Percentiles rank a stretch among this genome's conserved stretches.
phyloP scores from a whole-genome alignment of 106 monocot species.

The Dendrobium officinale region DNA sequence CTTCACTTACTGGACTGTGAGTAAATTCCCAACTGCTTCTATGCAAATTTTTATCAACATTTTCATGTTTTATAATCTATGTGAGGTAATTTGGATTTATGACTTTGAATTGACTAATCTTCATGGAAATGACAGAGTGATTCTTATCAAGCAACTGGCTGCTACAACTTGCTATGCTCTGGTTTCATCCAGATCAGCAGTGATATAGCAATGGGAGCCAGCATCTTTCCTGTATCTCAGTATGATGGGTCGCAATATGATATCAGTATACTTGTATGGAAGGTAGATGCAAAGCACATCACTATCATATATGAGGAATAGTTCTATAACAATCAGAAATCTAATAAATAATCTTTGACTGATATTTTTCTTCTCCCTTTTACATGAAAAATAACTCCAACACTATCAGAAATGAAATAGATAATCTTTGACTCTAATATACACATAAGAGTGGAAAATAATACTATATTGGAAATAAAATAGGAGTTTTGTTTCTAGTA shows the following conservation, averaged over 20 bases:
- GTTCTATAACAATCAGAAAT: neutral
- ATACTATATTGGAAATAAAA: neutral
- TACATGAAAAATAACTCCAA: neutral
- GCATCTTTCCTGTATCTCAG: constrained; percentile 59
- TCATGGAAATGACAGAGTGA: constrained; percentile 46
- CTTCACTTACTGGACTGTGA: constrained; percentile 80
- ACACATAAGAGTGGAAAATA: neutral
- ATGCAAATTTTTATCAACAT: neutral
- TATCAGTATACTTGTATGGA: constrained; percentile 62
- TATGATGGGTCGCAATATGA: constrained; percentile 62
- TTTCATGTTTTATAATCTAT: neutral
- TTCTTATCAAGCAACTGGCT: constrained; percentile 74
- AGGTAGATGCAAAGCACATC: constrained; percentile 23
- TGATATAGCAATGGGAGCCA: constrained; percentile 74
- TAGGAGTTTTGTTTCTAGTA: neutral
- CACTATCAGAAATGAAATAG: neutral
- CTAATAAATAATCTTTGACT: neutral
- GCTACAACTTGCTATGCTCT: constrained; percentile 78
- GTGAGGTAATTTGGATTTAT: neutral
- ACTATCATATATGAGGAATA: neutral
- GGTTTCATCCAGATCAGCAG: constrained; percentile 71
- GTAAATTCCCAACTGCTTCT: neutral
- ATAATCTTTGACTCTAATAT: neutral
- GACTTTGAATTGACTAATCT: neutral
- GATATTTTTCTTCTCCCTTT: neutral